Percentiles rank a stretch among this genome's conserved stretches.
phyloP scores from a whole-genome alignment of 2,329 filamentous ascomycete genomes.

The Penicillium oxalicum region DNA sequence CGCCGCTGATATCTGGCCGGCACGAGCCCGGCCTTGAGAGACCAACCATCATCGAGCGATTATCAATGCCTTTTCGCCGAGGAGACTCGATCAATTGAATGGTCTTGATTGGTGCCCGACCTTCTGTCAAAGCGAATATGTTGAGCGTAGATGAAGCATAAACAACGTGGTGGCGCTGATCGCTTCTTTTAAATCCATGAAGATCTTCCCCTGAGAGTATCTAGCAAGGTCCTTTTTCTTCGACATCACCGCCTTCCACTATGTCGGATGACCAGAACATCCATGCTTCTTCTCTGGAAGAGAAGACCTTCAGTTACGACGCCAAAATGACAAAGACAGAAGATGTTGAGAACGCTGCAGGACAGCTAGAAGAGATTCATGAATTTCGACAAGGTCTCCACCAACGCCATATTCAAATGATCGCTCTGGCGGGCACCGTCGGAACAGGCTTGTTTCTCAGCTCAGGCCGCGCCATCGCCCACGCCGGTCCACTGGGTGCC shows the following conservation, averaged over 20 bases:
- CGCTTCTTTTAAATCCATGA: too few species aligned
- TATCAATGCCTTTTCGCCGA: neutral
- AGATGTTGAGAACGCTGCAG: conserved; percentile 17
- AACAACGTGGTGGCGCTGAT: too few species aligned
- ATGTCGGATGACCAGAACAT: conserved; percentile 4
- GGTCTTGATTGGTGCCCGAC: conserved; percentile 8
- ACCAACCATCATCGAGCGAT: conserved; percentile 1
- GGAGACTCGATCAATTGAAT: neutral
- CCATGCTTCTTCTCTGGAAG: conserved; percentile 2
- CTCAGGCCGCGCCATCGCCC: conserved; percentile 29
- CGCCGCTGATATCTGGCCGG: neutral
- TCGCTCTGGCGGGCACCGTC: conserved; percentile 34
- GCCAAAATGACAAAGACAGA: neutral
- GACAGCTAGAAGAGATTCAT: conserved; percentile 18
- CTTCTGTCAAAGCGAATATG: conserved; percentile 1
- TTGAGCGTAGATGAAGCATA: neutral
- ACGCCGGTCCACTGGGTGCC: conserved; percentile 28
- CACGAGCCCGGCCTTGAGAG: neutral
- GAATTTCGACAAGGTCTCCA: conserved; percentile 24
- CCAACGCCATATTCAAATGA: conserved; percentile 34
- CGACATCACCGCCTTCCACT: neutral
- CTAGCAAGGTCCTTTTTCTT: neutral
- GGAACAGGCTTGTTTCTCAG: conserved; percentile 36
- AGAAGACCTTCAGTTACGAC: conserved; percentile 6
- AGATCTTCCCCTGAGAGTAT: neutral